Base-by-base conservation (phyloP, 495 filamentous ascomycete genomes). In the Neurospora sublineolata region DNA sequence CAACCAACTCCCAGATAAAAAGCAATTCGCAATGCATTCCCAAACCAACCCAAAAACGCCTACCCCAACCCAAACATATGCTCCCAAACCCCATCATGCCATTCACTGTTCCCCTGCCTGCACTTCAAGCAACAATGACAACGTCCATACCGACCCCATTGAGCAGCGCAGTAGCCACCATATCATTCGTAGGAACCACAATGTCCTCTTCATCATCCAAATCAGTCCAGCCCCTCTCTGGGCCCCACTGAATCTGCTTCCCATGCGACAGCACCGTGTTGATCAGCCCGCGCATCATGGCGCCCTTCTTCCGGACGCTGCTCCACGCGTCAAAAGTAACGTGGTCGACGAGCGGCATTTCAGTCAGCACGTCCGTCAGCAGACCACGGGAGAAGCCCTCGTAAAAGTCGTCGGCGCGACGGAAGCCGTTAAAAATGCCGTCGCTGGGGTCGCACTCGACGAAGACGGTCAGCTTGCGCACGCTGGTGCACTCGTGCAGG, bases 391-490 rank as follows among this genome's bases (percentile, higher is more conserved):
- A 89, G 75, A 96, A 97, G 18, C 82, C 79, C 30, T 93, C 93
- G 76, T 93, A 97, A 77, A 90, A 94, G 9, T 84, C 84, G 38
- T 91, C 87, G 23, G 87, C 83, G 37, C 85, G 86, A 16, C 92
- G 87, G 79, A 92, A 96, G 1, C 92, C 92, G 52, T 87, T 87
- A 78, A 93, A 94, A 4, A 90, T 79, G 37, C 86, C 85, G 75
- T 92, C 86, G 37, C 89, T 90, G 0, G 93, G 92, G 77, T 97
- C 93, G 74, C 84, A 87, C 80, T 96, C 88, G 33, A 94, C 86
- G 76, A 93, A 94, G 0, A 97, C 86, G 69, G 89, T 91, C 67
- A 97, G 78, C 14, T 83, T 86, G 44, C 86, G 84, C 27, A 91
- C 84, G 60, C 84, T 85, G 39, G 78, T 79, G 82, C 89, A 89